A percentile compares a stretch with the other conserved stretches of the same genome.
phyloP scores from a whole-genome alignment of 2,329 filamentous ascomycete genomes.

The Orbilia blumenaviensis region DNA sequence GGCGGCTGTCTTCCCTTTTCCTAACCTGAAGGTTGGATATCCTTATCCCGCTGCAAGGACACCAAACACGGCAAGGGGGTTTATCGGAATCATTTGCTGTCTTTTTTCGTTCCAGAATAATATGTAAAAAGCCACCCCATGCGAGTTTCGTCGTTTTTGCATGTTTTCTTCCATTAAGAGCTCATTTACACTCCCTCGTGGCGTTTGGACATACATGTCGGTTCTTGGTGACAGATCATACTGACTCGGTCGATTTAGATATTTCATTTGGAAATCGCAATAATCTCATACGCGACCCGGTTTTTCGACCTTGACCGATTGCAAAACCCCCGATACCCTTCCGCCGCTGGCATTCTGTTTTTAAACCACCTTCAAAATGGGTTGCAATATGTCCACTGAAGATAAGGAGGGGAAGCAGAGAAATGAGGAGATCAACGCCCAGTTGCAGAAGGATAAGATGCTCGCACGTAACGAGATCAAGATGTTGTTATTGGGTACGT shows the following conservation, averaged over 20 bases:
- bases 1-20: neutral
- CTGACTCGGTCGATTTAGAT: conserved; percentile 31
- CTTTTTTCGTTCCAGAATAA: neutral
- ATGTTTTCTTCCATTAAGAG: neutral
- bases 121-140: conserved; percentile 19
- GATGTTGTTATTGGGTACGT: conserved; percentile 96
- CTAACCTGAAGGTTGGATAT: neutral
- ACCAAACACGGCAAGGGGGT: neutral
- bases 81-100: neutral
- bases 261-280: conserved; percentile 16
- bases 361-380: conserved; percentile 75
- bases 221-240: conserved; percentile 14
- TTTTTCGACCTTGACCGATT: neutral
- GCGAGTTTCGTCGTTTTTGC: neutral
- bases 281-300: neutral
- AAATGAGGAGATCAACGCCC: conserved; percentile 99
- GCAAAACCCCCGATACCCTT: neutral
- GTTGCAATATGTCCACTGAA: conserved; percentile 99
- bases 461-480: conserved; percentile 99
- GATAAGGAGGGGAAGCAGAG: conserved; percentile 99
- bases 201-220: conserved; percentile 6
- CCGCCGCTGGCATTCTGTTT: conserved; percentile 29
- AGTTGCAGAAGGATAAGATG: conserved; percentile 98
- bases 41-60: neutral
- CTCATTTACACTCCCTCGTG: conserved; percentile 28